Conservation (phyloP, 441 rosid species). For the Jatropha multifida region DNA sequence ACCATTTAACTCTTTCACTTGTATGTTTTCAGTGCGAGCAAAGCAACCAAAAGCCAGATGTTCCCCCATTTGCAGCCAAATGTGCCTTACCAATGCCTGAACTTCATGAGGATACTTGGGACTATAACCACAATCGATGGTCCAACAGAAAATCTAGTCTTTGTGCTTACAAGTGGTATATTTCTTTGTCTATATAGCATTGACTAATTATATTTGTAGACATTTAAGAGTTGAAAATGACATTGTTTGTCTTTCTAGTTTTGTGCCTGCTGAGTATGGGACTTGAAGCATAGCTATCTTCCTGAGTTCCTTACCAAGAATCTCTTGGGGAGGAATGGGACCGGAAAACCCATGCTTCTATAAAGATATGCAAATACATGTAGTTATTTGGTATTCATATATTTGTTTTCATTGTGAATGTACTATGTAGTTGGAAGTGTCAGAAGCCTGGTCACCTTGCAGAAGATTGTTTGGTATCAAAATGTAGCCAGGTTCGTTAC, state of each 20-base stretch:
- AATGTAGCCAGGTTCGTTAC: slow-evolving; percentile 37
- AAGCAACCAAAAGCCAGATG: slow-evolving; percentile 24
- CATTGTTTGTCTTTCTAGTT: background rate
- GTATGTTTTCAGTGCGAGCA: slow-evolving; percentile 34
- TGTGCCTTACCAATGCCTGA: slow-evolving; percentile 28
- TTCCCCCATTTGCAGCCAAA: slow-evolving; percentile 26
- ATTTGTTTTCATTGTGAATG: background rate
- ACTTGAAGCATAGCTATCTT: background rate
- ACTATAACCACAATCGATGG: slow-evolving; percentile 49
- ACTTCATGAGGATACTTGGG: slow-evolving; percentile 50
- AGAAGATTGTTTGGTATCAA: slow-evolving; percentile 53
- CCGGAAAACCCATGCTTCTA: background rate
- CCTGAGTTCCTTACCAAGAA: background rate
- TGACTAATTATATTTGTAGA: background rate
- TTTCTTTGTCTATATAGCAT: slow-evolving; percentile 8
- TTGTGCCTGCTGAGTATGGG: background rate
- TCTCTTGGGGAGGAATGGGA: background rate
- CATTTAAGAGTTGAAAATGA: slow-evolving; percentile 4
- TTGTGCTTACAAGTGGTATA: slow-evolving; percentile 60
- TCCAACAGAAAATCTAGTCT: slow-evolving; percentile 54
- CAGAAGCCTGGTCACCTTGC: slow-evolving; percentile 74
- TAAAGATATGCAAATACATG: background rate
- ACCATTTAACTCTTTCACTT: slow-evolving; percentile 4
- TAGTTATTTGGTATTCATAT: background rate
- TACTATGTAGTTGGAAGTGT: slow-evolving; percentile 55